phyloP scores from a whole-genome alignment of 1,139 yeast species.

The Candida gigantensis region DNA sequence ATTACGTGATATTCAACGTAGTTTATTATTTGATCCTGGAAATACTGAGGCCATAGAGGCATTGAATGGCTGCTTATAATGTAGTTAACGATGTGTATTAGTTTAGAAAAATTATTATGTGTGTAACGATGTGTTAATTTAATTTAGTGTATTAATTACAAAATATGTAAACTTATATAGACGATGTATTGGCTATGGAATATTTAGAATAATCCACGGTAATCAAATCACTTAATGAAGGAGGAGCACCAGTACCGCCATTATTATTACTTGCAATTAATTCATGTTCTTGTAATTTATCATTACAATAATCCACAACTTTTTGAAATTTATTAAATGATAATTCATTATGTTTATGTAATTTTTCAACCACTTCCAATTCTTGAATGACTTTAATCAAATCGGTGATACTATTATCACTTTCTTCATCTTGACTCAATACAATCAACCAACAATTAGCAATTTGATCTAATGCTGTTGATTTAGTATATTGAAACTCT shows the following conservation, averaged over 20 bases:
- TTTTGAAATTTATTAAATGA: slow-evolving; percentile 52
- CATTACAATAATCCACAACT: slow-evolving; percentile 49
- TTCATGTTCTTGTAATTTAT: slow-evolving; percentile 35
- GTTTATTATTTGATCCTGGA: slow-evolving; percentile 39
- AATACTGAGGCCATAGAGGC: slow-evolving; percentile 15
- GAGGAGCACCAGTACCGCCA: slow-evolving; percentile 17
- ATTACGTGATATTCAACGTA: slow-evolving; percentile 60
- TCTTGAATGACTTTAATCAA: slow-evolving; percentile 36
- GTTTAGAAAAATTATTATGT: too few species aligned
- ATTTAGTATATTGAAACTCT: slow-evolving; percentile 72
- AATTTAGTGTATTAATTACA: background rate
- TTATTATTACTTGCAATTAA: slow-evolving; percentile 19
- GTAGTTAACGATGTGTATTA: too few species aligned
- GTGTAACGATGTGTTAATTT: background rate
- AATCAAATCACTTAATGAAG: slow-evolving; percentile 40
- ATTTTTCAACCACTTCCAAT: slow-evolving; percentile 41
- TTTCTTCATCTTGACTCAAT: slow-evolving; percentile 36
- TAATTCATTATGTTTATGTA: slow-evolving; percentile 57
- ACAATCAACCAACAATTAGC: slow-evolving; percentile 74
- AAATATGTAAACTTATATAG: slow-evolving; percentile 1
- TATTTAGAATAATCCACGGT: slow-evolving; percentile 50
- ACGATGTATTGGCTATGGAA: slow-evolving; percentile 22
- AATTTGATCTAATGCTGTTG: slow-evolving; percentile 77
- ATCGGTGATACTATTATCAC: slow-evolving; percentile 22
- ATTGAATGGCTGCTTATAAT: slow-evolving; percentile 14